Conservation (phyloP, 2,329 filamentous ascomycete species). For the Talaromyces sp. region DNA sequence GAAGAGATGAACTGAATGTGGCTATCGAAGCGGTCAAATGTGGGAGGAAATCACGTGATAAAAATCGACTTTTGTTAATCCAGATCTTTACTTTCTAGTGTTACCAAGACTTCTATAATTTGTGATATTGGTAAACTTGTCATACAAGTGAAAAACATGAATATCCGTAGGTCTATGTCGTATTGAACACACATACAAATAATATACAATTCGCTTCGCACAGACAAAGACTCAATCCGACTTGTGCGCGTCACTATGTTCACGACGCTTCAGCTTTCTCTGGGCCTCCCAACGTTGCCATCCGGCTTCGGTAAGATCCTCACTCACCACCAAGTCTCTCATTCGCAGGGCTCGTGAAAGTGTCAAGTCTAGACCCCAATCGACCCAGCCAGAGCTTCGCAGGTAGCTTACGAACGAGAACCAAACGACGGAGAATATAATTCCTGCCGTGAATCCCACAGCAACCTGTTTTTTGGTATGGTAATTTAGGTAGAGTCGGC, state of each 20-base stretch:
- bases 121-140: neutral
- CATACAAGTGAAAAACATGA: no score
- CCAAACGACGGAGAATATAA: slow-evolving; percentile 70
- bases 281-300: slow-evolving; percentile 84
- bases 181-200: neutral
- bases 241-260: slow-evolving; percentile 26
- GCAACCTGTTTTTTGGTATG: slow-evolving; percentile 85
- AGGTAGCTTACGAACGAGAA: slow-evolving; percentile 67
- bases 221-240: slow-evolving; percentile 23
- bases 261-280: slow-evolving; percentile 34
- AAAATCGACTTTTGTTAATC: neutral
- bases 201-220: neutral
- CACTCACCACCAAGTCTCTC: slow-evolving; percentile 78
- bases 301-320: slow-evolving; percentile 85
- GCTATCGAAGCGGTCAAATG: neutral
- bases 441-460: slow-evolving; percentile 71
- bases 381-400: slow-evolving; percentile 65
- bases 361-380: slow-evolving; percentile 66
- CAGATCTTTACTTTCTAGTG: neutral
- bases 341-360: slow-evolving; percentile 65
- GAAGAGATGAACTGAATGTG: neutral
- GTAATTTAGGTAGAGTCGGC: slow-evolving; percentile 86
- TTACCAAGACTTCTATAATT: no score
- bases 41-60: neutral
- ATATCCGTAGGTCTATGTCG: neutral